phyloP scores from a whole-genome alignment of 306 rosid species.

The Spatholobus suberectus region DNA sequence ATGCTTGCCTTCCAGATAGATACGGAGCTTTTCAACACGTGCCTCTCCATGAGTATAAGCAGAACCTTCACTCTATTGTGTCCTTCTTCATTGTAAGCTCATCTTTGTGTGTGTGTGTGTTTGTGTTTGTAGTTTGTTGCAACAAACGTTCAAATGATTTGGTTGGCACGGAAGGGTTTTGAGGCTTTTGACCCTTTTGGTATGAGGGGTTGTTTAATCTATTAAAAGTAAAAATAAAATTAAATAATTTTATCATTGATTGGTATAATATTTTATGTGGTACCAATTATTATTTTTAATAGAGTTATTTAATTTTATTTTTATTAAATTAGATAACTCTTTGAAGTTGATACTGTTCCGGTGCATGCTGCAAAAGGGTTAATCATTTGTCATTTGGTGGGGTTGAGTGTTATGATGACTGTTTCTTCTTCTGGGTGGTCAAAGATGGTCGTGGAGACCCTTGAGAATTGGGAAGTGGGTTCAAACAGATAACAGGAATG shows the following conservation, averaged over 20 bases:
- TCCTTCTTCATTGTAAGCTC: slow-evolving; percentile 62
- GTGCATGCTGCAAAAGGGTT: slow-evolving; percentile 26
- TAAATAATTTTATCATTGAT: too few species aligned
- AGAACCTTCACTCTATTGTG: slow-evolving; percentile 59
- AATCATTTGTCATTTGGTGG: slow-evolving; percentile 36
- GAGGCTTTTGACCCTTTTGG: too few species aligned
- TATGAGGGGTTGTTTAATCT: too few species aligned
- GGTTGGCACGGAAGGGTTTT: neutral
- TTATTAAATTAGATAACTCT: too few species aligned
- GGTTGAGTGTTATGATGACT: neutral
- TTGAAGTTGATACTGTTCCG: slow-evolving; percentile 7
- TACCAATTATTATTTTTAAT: too few species aligned
- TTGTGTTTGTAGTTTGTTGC: neutral
- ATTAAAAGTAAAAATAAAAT: too few species aligned
- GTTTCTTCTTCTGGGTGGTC: slow-evolving; percentile 19
- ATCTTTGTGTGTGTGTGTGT: neutral
- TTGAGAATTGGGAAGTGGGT: neutral
- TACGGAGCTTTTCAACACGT: slow-evolving; percentile 71
- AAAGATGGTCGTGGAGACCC: slow-evolving; percentile 22
- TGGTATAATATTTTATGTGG: too few species aligned
- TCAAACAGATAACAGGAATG: neutral
- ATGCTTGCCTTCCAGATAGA: slow-evolving; percentile 71
- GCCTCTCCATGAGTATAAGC: slow-evolving; percentile 68
- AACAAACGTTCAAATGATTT: neutral
- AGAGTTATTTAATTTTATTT: too few species aligned